Conservation (phyloP, 257 asterid species). For the Lycium ferocissimum region DNA sequence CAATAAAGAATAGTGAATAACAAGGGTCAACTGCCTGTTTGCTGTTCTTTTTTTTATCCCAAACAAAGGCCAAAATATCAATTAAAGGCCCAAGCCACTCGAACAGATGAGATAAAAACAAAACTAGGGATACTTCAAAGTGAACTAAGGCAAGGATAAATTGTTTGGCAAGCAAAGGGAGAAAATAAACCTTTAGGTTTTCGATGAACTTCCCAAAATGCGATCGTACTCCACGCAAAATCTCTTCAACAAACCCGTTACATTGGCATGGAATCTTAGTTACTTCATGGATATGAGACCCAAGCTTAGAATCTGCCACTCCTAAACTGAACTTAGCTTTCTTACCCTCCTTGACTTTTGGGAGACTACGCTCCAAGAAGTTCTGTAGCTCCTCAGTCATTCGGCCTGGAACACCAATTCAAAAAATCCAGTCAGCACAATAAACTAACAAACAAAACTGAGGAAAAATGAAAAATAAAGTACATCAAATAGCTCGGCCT, state of each 20-base stretch:
- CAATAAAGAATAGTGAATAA: background rate
- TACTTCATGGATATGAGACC: slow-evolving; percentile 77
- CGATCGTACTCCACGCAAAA: slow-evolving; percentile 81
- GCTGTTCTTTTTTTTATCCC: background rate
- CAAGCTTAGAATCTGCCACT: slow-evolving; percentile 87
- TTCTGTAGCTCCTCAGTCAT: slow-evolving; percentile 89
- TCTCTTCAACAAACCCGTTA: slow-evolving; percentile 85
- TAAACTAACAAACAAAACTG: background rate
- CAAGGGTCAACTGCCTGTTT: background rate
- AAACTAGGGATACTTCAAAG: background rate
- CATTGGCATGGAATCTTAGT: slow-evolving; percentile 91
- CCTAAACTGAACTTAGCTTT: slow-evolving; percentile 84
- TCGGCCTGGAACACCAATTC: slow-evolving; percentile 57
- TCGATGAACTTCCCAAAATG: slow-evolving; percentile 72
- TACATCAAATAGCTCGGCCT: background rate
- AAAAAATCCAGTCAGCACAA: slow-evolving; percentile 10
- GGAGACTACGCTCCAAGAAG: slow-evolving; percentile 77
- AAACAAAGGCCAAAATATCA: background rate
- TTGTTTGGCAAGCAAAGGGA: background rate
- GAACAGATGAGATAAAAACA: background rate
- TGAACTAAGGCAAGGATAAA: background rate
- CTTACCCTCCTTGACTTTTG: slow-evolving; percentile 87
- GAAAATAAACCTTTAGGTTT: slow-evolving; percentile 72
- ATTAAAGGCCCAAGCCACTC: background rate
- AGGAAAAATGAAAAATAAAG: background rate